phyloP scores from a whole-genome alignment of 2,329 filamentous ascomycete species.

The Trichothecium roseum region DNA sequence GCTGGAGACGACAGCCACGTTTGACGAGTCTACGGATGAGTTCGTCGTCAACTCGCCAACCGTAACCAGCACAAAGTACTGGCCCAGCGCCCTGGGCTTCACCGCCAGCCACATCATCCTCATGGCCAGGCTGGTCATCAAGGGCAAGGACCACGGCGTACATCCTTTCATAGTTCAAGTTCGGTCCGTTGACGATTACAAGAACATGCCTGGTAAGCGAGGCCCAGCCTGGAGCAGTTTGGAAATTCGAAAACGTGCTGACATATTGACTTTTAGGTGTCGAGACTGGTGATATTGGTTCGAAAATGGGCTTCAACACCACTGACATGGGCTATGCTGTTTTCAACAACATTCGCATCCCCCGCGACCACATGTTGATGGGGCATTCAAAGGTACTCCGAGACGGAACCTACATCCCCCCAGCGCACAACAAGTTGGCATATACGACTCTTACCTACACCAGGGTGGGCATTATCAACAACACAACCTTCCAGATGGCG shows the following conservation, averaged over 20 bases:
- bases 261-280: conserved; percentile 57
- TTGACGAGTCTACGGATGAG: conserved; percentile 26
- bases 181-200: too few species aligned
- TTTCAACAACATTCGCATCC: conserved; percentile 67
- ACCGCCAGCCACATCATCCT: conserved; percentile 70
- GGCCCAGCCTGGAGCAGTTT: too few species aligned
- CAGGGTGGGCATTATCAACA: conserved; percentile 2
- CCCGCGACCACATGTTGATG: too few species aligned
- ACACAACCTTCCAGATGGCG: too few species aligned
- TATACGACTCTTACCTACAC: conserved; percentile 4
- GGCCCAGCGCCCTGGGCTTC: conserved; percentile 69
- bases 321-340: conserved; percentile 77
- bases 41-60: conserved; percentile 66
- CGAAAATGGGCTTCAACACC: conserved; percentile 70
- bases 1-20: conserved; percentile 7
- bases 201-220: too few species aligned
- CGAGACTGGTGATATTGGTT: conserved; percentile 71
- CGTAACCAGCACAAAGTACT: conserved; percentile 72
- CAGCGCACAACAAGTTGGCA: conserved; percentile 1
- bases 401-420: conserved; percentile 1
- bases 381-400: too few species aligned
- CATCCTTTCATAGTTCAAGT: conserved; percentile 74
- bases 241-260: conserved; percentile 59
- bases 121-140: conserved; percentile 60
- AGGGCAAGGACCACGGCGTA: conserved; percentile 59